These are phyloP conservation scores for Taphrina deformans DNA, from an alignment of 1,139 yeast species.

Conservation along the genomic window DNA sequence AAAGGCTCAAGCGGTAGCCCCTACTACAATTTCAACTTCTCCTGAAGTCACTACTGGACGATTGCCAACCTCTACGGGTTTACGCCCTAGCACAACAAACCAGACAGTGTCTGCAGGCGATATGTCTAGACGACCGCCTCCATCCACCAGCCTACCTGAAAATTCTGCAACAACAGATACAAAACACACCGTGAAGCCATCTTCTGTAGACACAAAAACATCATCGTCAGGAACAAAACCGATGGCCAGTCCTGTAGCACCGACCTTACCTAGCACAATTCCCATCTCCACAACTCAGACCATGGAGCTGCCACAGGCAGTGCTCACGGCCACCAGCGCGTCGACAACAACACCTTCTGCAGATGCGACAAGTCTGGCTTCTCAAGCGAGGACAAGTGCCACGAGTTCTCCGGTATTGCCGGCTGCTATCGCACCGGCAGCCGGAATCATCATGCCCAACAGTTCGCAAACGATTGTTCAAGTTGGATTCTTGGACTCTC, in stretches of 20 bases:
- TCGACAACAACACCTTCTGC: neutral
- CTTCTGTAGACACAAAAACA: neutral
- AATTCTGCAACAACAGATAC: neutral
- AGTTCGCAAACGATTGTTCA: slow-evolving; percentile 45
- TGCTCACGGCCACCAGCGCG: neutral
- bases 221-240: neutral
- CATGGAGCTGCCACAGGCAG: neutral
- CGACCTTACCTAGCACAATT: neutral
- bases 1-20: neutral
- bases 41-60: neutral
- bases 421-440: slow-evolving; percentile 48
- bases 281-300: neutral
- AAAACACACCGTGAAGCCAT: neutral
- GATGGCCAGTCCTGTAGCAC: neutral
- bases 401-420: slow-evolving; percentile 43
- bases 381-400: neutral
- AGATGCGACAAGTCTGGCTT: neutral
- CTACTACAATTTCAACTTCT: neutral
- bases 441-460: slow-evolving; percentile 43
- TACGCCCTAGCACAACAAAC: neutral
- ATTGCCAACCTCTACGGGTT: neutral
- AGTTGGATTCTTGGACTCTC: slow-evolving; percentile 48
- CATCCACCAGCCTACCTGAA: neutral
- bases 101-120: neutral
- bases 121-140: neutral